phyloP scores from a whole-genome alignment of 2,329 filamentous ascomycete genomes.

The Phialophora verrucosa region DNA sequence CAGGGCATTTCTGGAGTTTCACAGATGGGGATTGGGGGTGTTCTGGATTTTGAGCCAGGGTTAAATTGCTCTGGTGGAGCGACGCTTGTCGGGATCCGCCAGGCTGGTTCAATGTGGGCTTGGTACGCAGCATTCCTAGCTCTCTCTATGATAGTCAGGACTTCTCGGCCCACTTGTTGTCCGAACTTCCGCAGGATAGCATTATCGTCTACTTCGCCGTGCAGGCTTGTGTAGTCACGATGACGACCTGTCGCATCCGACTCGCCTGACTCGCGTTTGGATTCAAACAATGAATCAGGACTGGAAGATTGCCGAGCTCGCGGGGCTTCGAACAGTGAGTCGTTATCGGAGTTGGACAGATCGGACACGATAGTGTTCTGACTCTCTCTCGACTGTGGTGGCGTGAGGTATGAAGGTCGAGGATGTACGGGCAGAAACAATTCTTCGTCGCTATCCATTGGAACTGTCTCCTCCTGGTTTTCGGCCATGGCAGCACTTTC shows the following conservation, averaged over 20 bases:
- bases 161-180: constrained; percentile 30
- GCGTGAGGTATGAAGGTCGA: background rate
- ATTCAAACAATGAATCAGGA: constrained; percentile 38
- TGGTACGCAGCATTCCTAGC: constrained; percentile 32
- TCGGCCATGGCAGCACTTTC: constrained; percentile 32
- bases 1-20: background rate
- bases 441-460: constrained; percentile 25
- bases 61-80: constrained; percentile 14
- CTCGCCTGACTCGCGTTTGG: background rate
- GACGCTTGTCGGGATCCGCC: constrained; percentile 36
- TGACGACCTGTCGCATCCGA: background rate
- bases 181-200: constrained; percentile 32
- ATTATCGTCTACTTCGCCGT: constrained; percentile 22
- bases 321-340: constrained; percentile 30
- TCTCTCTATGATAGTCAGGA: constrained; percentile 32
- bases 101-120: constrained; percentile 39
- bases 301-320: constrained; percentile 26
- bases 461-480: constrained; percentile 19
- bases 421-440: constrained; percentile 22
- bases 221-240: background rate
- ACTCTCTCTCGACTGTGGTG: constrained; percentile 16
- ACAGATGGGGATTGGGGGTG: constrained; percentile 3
- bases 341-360: constrained; percentile 19
- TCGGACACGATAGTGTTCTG: constrained; percentile 9
- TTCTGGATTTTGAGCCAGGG: constrained; percentile 15